Base-by-base conservation (phyloP, 129 eudicot species). In the Chrysanthemum makinoi region DNA sequence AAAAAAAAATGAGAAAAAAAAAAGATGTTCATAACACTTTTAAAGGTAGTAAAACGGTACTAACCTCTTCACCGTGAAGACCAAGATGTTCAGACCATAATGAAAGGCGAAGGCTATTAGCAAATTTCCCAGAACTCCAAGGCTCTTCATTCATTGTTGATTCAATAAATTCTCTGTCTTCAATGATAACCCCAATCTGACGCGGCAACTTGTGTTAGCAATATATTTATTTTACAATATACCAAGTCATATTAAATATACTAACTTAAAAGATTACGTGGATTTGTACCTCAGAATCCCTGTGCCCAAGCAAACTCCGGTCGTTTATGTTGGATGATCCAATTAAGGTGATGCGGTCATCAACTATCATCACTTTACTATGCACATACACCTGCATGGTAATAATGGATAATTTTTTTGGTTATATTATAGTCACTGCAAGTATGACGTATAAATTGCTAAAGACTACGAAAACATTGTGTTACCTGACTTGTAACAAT, bases 31-130 rank as follows among this genome's bases (percentile, higher is more conserved):
- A 67, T 24, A 52, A 50, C 43, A 12, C 7, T 6, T 10, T 33
- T n/a, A 49, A 59, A 60, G 43, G 28, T 66, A 50, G 70, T 60
- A 58, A 78, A 72, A 70, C 28, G 64, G 48, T 64, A 71, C 86
- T 64, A 57, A 90, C 99, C 90, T 94, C 89, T 19, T 74, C 84
- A 58, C 86, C 69, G 58, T 6, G 49, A 47, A 94, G 87, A 76
- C 99, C 99, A 59, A 94, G 96, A 83, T 94, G 99, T 85, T 94
- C 99, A 17, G 89, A 80, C 99, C 99, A 94, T 47, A 94, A 72
- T 19, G 93, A 82, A 81, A 81, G 82, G 54, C 99, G 85, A 68
- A 94, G 97, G 44, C 80, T 86, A 22, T 56, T 75, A 53, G 97
- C 55, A 50, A 94, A 94, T 76, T 87, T 94, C 61, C 97, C 99